Evolutionary conservation across 371 early-diverging fungal genomes (phyloP), one percentile per base, ranked within the genome.

Genomic region (Actinomortierella ambigua): DNA sequence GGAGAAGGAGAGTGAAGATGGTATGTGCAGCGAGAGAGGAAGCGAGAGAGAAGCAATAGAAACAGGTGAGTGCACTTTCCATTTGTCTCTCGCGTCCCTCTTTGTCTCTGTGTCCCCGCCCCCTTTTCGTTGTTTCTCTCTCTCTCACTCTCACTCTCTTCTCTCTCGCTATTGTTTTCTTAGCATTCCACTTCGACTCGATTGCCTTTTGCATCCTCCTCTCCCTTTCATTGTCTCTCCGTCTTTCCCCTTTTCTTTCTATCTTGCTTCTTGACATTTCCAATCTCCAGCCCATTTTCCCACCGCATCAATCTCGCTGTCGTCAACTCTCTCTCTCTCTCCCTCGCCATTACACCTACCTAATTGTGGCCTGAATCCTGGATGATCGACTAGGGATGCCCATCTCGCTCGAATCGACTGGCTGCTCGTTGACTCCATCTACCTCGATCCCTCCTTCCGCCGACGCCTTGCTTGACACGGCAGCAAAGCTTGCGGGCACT

Each of bases 111-210:
- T n/a, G n/a, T n/a, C n/a, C n/a, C n/a, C n/a, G n/a, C n/a, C n/a
- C n/a, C n/a, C n/a, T n/a, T n/a, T 43, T 51, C 43, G 50, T 26
- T 58, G 42, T 23, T 29, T 51, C 3, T n/a, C 22, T 53, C 40
- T 40, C 34, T 22, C 6, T 14, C 55, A 43, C 23, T n/a, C 53
- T 6, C 53, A 26, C 20, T 54, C 20, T 9, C 9, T 42, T 42
- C 2, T 3, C 54, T 15, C 43, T 23, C 24, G 2, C 54, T 42
- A 34, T 22, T 17, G 29, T 14, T 28, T 28, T 26, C 29, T n/a
- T 53, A 22, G 7, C 40, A 22, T 22, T 29, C 34, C 18, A 15
- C 44, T 44, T 20, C 8, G 17, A 14, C 28, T 17, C 24, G 20
- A 11, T 42, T 40, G 1, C 54, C 15, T 23, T 53, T n/a, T 24